Evolutionary conservation across 2,329 filamentous ascomycete genomes (phyloP), one percentile per base, ranked within the genome.

Genomic region (Aspergillus transmontanensis): DNA sequence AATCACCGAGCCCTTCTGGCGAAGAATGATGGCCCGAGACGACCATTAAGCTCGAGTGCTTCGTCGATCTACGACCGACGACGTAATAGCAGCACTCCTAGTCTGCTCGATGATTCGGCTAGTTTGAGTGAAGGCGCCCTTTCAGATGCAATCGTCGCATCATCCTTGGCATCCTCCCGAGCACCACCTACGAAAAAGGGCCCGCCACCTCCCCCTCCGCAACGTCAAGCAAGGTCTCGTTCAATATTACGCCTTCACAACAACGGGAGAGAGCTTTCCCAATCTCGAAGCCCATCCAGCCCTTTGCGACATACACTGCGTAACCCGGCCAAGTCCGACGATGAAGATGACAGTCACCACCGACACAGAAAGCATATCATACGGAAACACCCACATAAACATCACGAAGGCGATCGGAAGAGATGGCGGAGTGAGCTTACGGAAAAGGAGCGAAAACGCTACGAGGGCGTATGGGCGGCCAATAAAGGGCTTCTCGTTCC

Each of bases 401-500:
- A 82, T 64, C 78, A 80, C 57, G 81, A 83, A 71, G 81, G 81
- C 4, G 78, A 82, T 69, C 80, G 81, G 10, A 82, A 78, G 64
- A 70, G 78, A 60, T 83, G 80, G 79, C 73, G 77, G 48, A 76
- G 77, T 54, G 76, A 79, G 62, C 69, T 83, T 14, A 80, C 77
- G 1, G 80, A 82, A 64, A 72, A 75, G 32, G 80, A 83, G 60
- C 75, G 81, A 41, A 83, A 81, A 65, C 73, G 81, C 58, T 84
- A 83, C 63, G 82, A 84, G 69, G 82, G 81, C 4, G 80, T 84
- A 5, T 84, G 82, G 81, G 82, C 81, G 34, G 81, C 81, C 5
- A 84, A 84, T 64, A 78, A 78, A 70, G 81, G 81, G 12, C 59
- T 80, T 21, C 71, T 77, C 45, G 71, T 81, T 32, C 72, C 69